Evolutionary conservation across 495 filamentous ascomycete genomes (phyloP).

Genomic region (Penicillium odoratum): DNA sequence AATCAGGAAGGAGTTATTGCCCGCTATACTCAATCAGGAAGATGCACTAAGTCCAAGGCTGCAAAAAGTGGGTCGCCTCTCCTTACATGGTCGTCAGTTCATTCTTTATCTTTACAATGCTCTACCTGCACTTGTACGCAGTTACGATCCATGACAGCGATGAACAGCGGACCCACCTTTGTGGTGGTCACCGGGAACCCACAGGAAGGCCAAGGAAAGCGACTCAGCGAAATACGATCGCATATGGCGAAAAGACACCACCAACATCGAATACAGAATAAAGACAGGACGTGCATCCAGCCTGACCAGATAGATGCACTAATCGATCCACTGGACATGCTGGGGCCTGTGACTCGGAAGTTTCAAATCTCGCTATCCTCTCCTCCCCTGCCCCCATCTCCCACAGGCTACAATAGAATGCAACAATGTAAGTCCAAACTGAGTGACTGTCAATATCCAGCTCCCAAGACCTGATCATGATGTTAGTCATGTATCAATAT

Average conservation of each 20-base stretch:
- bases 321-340: neutral
- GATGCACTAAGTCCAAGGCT: constrained; percentile 14
- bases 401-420: constrained; percentile 10
- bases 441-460: neutral
- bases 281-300: neutral
- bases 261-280: neutral
- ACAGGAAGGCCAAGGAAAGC: constrained; percentile 13
- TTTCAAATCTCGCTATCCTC: neutral
- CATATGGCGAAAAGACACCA: constrained; percentile 9
- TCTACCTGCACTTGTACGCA: neutral
- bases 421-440: constrained; percentile 9
- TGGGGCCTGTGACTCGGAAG: constrained; percentile 1
- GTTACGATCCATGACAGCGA: neutral
- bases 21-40: constrained; percentile 15
- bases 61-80: constrained; percentile 3
- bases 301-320: neutral
- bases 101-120: neutral
- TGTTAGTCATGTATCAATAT: constrained; percentile 19
- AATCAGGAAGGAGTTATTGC: neutral
- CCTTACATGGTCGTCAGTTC: neutral
- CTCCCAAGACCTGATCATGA: neutral
- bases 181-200: constrained; percentile 22
- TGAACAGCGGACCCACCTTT: constrained; percentile 12
- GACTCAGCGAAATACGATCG: constrained; percentile 18
- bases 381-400: constrained; percentile 10